These are phyloP conservation scores for Chalara sp. DNA, from an alignment of 2,329 filamentous ascomycete species.

Conservation along the genomic window DNA sequence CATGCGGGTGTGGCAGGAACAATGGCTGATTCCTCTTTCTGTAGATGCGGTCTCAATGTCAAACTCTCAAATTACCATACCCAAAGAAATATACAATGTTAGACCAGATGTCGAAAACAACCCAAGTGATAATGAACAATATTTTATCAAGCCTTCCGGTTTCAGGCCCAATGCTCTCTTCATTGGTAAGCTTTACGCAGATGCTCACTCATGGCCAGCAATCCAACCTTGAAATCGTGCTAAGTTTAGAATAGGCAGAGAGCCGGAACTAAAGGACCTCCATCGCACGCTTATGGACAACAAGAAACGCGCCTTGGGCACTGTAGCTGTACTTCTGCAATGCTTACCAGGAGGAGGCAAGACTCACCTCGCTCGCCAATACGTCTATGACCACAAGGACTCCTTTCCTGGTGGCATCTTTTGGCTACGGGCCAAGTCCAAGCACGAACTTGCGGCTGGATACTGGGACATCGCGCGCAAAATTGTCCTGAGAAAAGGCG, in stretches of 20 bases:
- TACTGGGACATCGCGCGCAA: constrained; percentile 61
- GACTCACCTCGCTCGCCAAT: constrained; percentile 61
- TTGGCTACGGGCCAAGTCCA: constrained; percentile 59
- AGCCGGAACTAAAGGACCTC: constrained; percentile 49
- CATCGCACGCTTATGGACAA: constrained; percentile 53
- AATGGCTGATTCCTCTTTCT: constrained; percentile 24
- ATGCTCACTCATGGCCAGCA: not conserved
- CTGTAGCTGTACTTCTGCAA: constrained; percentile 56
- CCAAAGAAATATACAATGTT: constrained; percentile 16
- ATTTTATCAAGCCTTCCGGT: constrained; percentile 43
- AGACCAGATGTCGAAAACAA: constrained; percentile 13
- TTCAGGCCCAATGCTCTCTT: constrained; percentile 59
- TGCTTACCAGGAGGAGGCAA: constrained; percentile 62
- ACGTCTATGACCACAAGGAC: constrained; percentile 52
- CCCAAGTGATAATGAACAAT: constrained; percentile 10
- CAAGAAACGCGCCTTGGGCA: constrained; percentile 47
- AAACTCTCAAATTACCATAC: constrained; percentile 19
- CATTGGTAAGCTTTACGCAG: constrained; percentile 31
- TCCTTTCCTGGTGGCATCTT: constrained; percentile 61
- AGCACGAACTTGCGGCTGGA: constrained; percentile 50
- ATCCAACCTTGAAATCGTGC: not conserved
- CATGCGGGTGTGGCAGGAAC: too few species aligned
- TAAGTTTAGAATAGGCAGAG: constrained; percentile 34
- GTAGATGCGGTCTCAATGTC: constrained; percentile 24
- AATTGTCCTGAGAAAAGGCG: constrained; percentile 35